Evolutionary conservation across 2,329 filamentous ascomycete genomes (phyloP), one percentile per base, ranked within the genome.

Genomic region (Arthrobotrys sphaeroides): DNA sequence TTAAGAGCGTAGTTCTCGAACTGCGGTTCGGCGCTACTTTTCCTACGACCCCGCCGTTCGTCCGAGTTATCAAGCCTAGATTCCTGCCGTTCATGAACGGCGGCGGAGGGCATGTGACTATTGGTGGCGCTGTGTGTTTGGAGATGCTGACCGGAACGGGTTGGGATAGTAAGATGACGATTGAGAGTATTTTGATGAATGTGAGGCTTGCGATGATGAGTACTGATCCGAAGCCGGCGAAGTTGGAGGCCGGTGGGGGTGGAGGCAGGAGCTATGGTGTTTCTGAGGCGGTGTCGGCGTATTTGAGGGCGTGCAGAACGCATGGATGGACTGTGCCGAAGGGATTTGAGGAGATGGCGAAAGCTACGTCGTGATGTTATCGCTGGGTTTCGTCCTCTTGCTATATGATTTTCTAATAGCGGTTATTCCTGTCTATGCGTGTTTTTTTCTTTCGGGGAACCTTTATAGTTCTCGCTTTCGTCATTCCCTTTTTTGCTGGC

Each of bases 51-150:
- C 94, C 94, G 2, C 94, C 94, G 0, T 96, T 97, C 80, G 88
- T 96, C 26, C 90, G 94, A 5, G 89, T 97, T 13, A 87, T 97
- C 62, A 88, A 90, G 4, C 94, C 94, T 0, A 89, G 90, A 3
- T 94, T 97, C 81, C 81, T 94, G 18, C 85, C 88, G 1, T 94
- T 94, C 80, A 81, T 84, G 24, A 79, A 84, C 3, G 92, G 93
- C 3, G 94, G 93, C 18, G 94, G 94, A 22, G 93, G 93, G 0
- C 92, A 97, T 81, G 90, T 97, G 73, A 96, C 94, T 0, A 84
- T 85, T 0, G 94, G 94, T 22, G 94, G 94, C 0, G 91, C 93
- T 0, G 88, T 97, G 83, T 90, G 89, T 60, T 72, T 80, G 76
- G 78, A 95, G 82, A 85, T 95, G 3, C 85, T 97, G 77, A 96